A percentile compares a stretch with the other conserved stretches of the same genome.
Evolutionary conservation across 2,329 filamentous ascomycete genomes (phyloP).

Genomic region (Bisporella sp.): DNA sequence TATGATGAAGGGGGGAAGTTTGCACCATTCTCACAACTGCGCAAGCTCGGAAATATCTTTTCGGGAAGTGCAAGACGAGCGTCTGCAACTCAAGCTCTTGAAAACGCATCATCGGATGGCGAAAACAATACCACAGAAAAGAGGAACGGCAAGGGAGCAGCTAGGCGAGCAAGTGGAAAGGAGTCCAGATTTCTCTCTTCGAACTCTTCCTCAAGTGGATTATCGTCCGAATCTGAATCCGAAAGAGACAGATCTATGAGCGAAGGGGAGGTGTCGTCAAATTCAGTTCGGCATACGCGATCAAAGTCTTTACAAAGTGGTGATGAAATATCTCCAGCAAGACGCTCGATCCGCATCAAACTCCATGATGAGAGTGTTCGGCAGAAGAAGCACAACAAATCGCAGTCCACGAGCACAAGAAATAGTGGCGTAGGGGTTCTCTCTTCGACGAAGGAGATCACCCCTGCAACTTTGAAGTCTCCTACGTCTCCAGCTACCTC

Average conservation of each 20-base stretch:
- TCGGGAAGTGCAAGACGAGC: constrained; percentile 34
- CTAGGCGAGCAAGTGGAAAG: constrained; percentile 12
- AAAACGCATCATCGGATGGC: constrained; percentile 18
- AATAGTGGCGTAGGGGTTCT: constrained; percentile 30
- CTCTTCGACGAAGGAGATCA: constrained; percentile 37
- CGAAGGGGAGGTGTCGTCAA: constrained; percentile 13
- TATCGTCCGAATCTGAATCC: constrained; percentile 59
- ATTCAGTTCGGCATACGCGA: constrained; percentile 44
- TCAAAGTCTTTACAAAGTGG: constrained; percentile 53
- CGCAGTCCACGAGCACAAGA: constrained; percentile 40
- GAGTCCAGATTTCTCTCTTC: constrained; percentile 11
- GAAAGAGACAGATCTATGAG: constrained; percentile 36
- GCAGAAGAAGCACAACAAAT: constrained; percentile 64
- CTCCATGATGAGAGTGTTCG: constrained; percentile 71
- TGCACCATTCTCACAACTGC: constrained; percentile 67
- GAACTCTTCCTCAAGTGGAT: constrained; percentile 50
- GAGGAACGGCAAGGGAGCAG: constrained; percentile 12
- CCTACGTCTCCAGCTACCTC: constrained; percentile 74
- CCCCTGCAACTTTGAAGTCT: constrained; percentile 80
- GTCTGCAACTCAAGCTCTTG: constrained; percentile 27
- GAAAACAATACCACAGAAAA: constrained; percentile 5
- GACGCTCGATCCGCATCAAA: constrained; percentile 86
- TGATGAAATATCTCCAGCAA: constrained; percentile 60
- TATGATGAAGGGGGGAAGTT: constrained; percentile 76
- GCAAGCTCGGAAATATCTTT: constrained; percentile 47